Evolutionary conservation across 2,329 filamentous ascomycete genomes (phyloP), one percentile per base, ranked within the genome.

Genomic region (Diaporthe humulicola): DNA sequence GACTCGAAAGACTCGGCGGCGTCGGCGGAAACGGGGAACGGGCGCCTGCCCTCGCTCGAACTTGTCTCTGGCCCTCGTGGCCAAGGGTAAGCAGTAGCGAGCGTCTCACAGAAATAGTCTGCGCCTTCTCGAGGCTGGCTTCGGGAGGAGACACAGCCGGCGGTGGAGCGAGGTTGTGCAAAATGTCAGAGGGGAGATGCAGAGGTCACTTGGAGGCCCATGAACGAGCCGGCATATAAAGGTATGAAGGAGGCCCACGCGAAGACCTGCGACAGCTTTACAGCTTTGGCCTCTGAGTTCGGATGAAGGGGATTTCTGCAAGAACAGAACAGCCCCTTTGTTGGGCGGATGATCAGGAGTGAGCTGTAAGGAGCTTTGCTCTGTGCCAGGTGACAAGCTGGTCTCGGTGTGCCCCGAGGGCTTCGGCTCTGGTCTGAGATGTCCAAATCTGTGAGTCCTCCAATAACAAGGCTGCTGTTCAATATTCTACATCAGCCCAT

Each of bases 31-130:
- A 72, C 45, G 54, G 42, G 45, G 64, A 73, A 42, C 73, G 61
- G 70, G 33, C 52, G 42, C 45, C 52, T 57, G 70, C 56, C 58
- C 60, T 76, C 14, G 45, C 45, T 76, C 19, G 45, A 58, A 67
- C 54, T 66, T 73, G 64, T 73, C 67, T 74, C 75, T 74, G 69
- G 30, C 42, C 15, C 61, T 74, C 54, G 73, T 76, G 69, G 73
- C 56, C 56, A 45, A 74, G 54, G 73, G 48, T 57, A 28, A 67
- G 67, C 73, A 73, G 52, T 73, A 57, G 48, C 70, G 54, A 74
- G 40, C 60, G 75, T 74, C 70, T 70, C 61, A 75, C 70, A 73
- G 48, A 48, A 73, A 54, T 60, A 72, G 45, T 25, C 61, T 70
- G 60, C 28, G 52, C 60, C 50, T 54, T 75, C 61, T 74, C 56